A percentile compares a stretch with the other conserved stretches of the same genome.
Evolutionary conservation across 371 early-diverging fungal species (phyloP).

Genomic region (Mortierella polycephala): DNA sequence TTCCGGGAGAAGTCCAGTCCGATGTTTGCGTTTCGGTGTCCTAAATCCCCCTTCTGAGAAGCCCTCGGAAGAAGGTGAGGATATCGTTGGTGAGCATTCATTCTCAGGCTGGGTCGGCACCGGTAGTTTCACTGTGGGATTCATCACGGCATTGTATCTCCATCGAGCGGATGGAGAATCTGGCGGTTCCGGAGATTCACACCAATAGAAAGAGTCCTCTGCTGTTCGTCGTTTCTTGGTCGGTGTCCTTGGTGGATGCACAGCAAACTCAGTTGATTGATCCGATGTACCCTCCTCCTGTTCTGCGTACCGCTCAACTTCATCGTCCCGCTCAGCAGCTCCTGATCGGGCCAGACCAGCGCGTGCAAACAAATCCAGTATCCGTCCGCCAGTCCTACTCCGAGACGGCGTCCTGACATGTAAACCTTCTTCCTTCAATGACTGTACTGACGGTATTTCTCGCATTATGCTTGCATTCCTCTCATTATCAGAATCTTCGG

Average conservation of each 20-base stretch:
- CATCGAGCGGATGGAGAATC: constrained; percentile 21
- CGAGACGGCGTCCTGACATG: constrained; percentile 11
- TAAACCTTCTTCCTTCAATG: background rate
- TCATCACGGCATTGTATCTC: constrained; percentile 26
- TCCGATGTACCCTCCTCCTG: too few relatives aligned
- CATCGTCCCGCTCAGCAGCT: constrained; percentile 1
- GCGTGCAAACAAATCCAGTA: constrained; percentile 2
- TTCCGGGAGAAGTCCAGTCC: too few relatives aligned
- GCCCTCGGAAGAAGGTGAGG: too few relatives aligned
- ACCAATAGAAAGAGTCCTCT: background rate
- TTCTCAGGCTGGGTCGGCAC: constrained; percentile 4
- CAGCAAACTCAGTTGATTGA: too few relatives aligned
- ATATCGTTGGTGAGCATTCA: background rate
- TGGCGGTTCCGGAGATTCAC: constrained; percentile 10
- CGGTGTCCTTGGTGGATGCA: too few relatives aligned
- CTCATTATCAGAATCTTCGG: too few relatives aligned
- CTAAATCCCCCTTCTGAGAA: too few relatives aligned
- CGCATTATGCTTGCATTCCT: too few relatives aligned
- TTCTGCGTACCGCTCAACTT: background rate
- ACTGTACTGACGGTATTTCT: background rate
- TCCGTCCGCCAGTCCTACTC: background rate
- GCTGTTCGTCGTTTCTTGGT: background rate
- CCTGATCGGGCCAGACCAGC: background rate
- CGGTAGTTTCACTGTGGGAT: constrained; percentile 18
- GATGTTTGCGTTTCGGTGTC: too few relatives aligned